Evolutionary conservation across 768 basidiomycete genomes (phyloP).

Genomic region (Suillus decipiens): DNA sequence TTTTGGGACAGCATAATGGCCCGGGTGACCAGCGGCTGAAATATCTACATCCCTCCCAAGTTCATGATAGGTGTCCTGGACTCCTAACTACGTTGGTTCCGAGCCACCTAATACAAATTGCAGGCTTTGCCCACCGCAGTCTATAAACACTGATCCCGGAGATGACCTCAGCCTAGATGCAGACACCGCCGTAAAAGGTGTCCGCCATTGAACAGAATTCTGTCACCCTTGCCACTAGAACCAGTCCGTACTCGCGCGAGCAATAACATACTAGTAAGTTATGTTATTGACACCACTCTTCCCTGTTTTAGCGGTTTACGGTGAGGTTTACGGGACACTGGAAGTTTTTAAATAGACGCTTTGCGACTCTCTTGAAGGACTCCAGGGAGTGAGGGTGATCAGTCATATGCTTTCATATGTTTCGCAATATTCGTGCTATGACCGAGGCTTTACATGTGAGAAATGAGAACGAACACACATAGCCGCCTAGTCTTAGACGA

Average conservation of each 20-base stretch:
- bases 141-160: not conserved
- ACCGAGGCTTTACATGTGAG: not conserved
- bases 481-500: not conserved
- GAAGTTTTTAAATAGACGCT: not conserved
- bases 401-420: not conserved
- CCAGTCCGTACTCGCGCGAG: not conserved
- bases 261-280: not conserved
- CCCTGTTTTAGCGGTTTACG: not conserved
- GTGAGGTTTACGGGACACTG: not conserved
- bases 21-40: not conserved
- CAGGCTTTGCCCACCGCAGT: not conserved
- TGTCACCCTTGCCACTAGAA: not conserved
- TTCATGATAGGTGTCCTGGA: constrained; percentile 4
- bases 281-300: not conserved
- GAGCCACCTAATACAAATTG: not conserved
- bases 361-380: not conserved
- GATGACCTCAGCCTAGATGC: constrained; percentile 6
- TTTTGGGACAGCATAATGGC: not conserved
- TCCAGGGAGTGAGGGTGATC: not conserved
- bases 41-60: constrained; percentile 1
- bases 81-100: not conserved
- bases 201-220: not conserved
- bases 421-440: not conserved
- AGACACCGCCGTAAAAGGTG: constrained; percentile 6
- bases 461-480: constrained; percentile 1